These are phyloP conservation scores for Penicillium lividum DNA, from an alignment of 495 filamentous ascomycete species.

Conservation along the genomic window DNA sequence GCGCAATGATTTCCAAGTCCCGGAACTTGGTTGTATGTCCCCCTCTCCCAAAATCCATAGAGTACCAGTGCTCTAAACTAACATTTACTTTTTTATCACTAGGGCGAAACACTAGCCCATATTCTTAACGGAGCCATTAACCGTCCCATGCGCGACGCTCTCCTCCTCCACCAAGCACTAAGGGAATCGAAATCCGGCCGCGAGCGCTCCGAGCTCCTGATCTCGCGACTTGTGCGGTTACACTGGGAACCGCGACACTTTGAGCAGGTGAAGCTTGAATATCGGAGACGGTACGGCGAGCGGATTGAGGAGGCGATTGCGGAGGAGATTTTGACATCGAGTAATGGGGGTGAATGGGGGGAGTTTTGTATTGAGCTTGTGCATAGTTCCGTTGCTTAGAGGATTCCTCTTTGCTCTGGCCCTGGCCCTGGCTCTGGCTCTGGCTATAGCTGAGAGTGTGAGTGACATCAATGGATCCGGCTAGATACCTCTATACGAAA, in stretches of 20 bases:
- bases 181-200: conserved; percentile 61
- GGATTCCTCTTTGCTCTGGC: too few relatives aligned
- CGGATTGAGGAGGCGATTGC: conserved; percentile 64
- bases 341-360: conserved; percentile 49
- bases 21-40: conserved; percentile 81
- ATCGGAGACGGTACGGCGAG: conserved; percentile 67
- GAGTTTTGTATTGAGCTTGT: conserved; percentile 62
- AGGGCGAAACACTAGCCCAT: conserved; percentile 95
- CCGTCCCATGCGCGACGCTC: conserved; percentile 87
- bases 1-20: conserved; percentile 84
- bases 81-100: background rate
- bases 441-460: too few relatives aligned
- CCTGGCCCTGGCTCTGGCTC: too few relatives aligned
- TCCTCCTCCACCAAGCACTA: conserved; percentile 92
- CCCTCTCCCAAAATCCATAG: background rate
- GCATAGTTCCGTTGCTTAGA: conserved; percentile 27
- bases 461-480: too few relatives aligned
- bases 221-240: conserved; percentile 74
- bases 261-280: conserved; percentile 68
- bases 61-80: too few relatives aligned
- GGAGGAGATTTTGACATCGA: conserved; percentile 46
- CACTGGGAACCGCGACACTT: conserved; percentile 85
- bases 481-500: too few relatives aligned
- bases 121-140: conserved; percentile 97
- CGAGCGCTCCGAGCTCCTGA: conserved; percentile 77